Base-by-base conservation (phyloP, 2,329 filamentous ascomycete species). In the Exophiala lecanii-corni region DNA sequence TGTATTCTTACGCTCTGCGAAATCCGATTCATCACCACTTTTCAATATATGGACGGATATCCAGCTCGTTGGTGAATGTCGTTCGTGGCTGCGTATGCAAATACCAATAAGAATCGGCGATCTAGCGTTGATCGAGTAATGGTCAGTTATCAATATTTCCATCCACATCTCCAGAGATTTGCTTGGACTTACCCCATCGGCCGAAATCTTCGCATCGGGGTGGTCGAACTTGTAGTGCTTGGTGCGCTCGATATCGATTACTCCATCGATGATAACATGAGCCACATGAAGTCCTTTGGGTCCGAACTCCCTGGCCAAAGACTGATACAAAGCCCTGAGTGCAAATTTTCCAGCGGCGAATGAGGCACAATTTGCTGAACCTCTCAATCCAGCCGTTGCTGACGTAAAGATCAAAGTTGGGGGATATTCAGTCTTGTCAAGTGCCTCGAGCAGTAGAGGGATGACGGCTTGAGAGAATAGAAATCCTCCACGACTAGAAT, bases 301-400 rank as follows among this genome's bases (percentile, higher is more conserved):
- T 0, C 84, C 86, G 62, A 92, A 95, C 62, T 95, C 89, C 43
- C 84, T 76, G 0, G 88, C 85, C 18, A 94, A 71, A 23, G 78
- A 84, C 63, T 91, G 86, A 1, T 76, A 74, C 38, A 94, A 66
- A 0, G 82, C 86, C 21, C 89, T 74, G 55, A 84, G 68, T 3
- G 86, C 87, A 61, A 88, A 94, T 62, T 94, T 94, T 19, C 83
- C 84, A 2, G 81, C 78, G 0, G 87, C 83, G 58, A 95, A 94
- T 5, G 76, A 68, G 1, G 79, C 70, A 62, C 88, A 84, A 9
- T 71, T 68, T 1, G 86, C 80, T 9, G 79, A 83, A 3, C 84
- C 85, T 56, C 82, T 84, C 13, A 91, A 55, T 0, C 83, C 86
- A 0, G 87, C 89, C 0, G 89, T 94, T 0, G 89, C 88, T 21